Conservation (phyloP, 352 stramenopile species). For the Phytophthora sansomeana region DNA sequence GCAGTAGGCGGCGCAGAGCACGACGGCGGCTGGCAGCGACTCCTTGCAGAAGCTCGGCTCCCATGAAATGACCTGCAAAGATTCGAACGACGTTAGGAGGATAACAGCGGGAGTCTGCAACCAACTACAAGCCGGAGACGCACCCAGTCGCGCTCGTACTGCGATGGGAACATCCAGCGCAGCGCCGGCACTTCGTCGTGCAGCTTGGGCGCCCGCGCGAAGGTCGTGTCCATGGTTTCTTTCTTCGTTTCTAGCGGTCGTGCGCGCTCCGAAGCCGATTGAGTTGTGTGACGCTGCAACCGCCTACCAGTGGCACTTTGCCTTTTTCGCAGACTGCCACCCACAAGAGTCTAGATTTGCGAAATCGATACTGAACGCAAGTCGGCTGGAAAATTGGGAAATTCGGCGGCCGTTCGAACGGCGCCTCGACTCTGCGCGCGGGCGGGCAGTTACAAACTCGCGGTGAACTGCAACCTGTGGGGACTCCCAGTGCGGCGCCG, state of each 20-base stretch:
- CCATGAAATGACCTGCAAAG: constrained; percentile 65
- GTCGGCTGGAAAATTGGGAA: constrained; percentile 4
- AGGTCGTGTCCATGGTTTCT: constrained; percentile 32
- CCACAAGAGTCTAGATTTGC: constrained; percentile 19
- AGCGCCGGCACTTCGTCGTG: constrained; percentile 63
- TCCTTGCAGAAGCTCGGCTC: constrained; percentile 72
- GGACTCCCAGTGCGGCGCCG: constrained; percentile 4
- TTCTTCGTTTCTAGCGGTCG: constrained; percentile 10
- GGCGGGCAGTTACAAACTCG: constrained; percentile 16
- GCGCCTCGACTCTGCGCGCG: constrained; percentile 1
- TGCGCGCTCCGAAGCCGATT: constrained; percentile 31
- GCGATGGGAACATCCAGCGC: constrained; percentile 66
- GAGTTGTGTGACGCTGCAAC: constrained; percentile 38
- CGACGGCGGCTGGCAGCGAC: constrained; percentile 65
- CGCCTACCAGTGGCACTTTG: not conserved
- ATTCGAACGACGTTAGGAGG: constrained; percentile 16
- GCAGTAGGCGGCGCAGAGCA: constrained; percentile 73
- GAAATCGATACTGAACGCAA: constrained; percentile 25
- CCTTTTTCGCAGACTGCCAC: constrained; percentile 24
- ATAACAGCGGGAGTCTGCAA: not conserved
- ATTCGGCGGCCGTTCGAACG: constrained; percentile 6
- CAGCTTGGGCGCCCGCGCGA: constrained; percentile 38
- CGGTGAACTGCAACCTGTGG: constrained; percentile 20
- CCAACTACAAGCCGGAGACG: constrained; percentile 12
- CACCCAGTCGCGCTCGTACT: constrained; percentile 83